Conservation (phyloP, 208 protist species). For the Plasmodiophora brassicae region DNA sequence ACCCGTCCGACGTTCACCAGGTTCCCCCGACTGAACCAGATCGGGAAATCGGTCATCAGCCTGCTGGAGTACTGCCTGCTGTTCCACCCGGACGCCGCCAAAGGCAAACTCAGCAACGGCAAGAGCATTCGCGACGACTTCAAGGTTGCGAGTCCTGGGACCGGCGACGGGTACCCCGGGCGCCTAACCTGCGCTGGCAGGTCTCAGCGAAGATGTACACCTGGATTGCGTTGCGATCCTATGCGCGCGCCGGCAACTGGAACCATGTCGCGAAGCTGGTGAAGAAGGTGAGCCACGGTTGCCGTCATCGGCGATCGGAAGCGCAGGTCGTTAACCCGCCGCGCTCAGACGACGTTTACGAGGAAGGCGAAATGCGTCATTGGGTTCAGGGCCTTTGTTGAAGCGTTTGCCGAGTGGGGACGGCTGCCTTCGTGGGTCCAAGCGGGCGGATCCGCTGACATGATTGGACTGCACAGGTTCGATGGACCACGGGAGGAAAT, state of each 20-base stretch:
- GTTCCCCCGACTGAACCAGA: not conserved
- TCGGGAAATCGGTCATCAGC: not conserved
- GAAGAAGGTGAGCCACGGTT: not conserved
- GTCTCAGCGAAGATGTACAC: not conserved
- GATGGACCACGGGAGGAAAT: not conserved
- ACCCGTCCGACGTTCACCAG: not conserved
- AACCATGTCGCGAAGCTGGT: not conserved
- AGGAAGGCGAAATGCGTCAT: conserved; percentile 31
- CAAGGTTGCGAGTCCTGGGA: not conserved
- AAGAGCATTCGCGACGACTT: not conserved
- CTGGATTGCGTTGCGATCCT: not conserved
- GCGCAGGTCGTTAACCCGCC: too few species aligned
- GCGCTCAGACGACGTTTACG: not conserved
- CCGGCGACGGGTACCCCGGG: too few species aligned
- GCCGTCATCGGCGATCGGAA: too few species aligned
- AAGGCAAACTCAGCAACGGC: not conserved
- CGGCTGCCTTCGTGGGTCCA: too few species aligned
- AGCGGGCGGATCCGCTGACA: not conserved
- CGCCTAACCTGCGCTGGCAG: not conserved
- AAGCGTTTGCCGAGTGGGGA: not conserved
- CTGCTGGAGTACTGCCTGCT: not conserved
- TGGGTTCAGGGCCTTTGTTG: not conserved
- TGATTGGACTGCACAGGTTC: not conserved
- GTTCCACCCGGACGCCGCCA: not conserved
- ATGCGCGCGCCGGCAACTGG: not conserved